Evolutionary conservation across 1,139 yeast species (phyloP), one percentile per base, ranked within the genome.

Genomic region (Blastobotrys proliferans): DNA sequence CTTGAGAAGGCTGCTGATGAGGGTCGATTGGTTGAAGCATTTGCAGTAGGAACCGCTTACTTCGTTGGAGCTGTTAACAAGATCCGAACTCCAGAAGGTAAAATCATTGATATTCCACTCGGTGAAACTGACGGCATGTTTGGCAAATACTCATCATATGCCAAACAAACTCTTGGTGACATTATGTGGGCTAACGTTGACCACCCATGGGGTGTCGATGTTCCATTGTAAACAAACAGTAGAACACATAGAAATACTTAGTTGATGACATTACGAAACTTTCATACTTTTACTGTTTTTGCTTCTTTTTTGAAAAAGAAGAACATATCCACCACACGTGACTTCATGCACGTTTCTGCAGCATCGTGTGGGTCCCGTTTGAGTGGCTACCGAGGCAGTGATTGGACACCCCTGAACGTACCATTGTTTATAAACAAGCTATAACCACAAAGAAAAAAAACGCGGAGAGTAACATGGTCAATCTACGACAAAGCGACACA

Each of bases 41-140:
- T 70, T 44, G 68, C 69, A 6, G 59, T 69, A 31, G 74, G 74
- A 14, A 70, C 74, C 34, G 73, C 73, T 10, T 69, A 64, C 48
- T 62, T 70, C 48, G 68, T 70, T 3, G 61, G 72, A 16, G 69
- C 73, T 3, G 66, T 69, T 45, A 54, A 55, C 39, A 52, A 53
- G 42, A 66, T 69, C 46, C 64, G 67, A 31, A 58, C 64, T 46
- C 59, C 59, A 21, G 58, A 53, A 26, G 72, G 70, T 25, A 59
- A 60, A 42, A 61, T 57, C 37, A 55, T 70, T 44, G 35, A 53
- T 29, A 58, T 69, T 27, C 70, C 72, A n/a, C 50, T 62, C 41
- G 53, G 54, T 30, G 58, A 55, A 11, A 63, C 62, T 8, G 53
- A 52, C 10, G 42, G 27, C 28, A 53, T 60, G 30, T 43, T 33